Percentiles rank a stretch among this genome's conserved stretches.
These are phyloP conservation scores for Mentha longifolia DNA, from an alignment of 257 asterid species.

Conservation along the genomic window DNA sequence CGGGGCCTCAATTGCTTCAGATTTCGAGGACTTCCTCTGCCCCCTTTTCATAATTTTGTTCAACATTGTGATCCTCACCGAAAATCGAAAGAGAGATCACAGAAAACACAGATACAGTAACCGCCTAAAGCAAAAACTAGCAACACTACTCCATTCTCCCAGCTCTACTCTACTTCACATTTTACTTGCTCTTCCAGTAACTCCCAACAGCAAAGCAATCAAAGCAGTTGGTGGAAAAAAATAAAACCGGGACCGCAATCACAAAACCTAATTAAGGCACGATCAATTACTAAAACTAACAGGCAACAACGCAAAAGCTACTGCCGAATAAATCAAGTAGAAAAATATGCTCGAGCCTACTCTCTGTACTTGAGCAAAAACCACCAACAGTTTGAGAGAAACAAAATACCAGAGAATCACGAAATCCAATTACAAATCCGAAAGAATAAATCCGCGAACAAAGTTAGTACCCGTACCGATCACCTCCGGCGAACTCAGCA, in stretches of 20 bases:
- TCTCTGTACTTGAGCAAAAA: background rate
- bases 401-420: constrained; percentile 31
- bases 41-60: constrained; percentile 72
- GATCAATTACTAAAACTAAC: constrained; percentile 22
- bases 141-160: constrained; percentile 33
- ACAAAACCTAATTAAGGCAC: constrained; percentile 14
- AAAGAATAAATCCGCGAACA: background rate
- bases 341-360: background rate
- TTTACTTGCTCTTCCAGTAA: constrained; percentile 27
- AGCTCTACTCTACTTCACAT: constrained; percentile 27
- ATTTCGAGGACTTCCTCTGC: constrained; percentile 54
- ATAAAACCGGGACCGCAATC: constrained; percentile 32
- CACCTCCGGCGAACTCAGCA: constrained; percentile 25
- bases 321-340: constrained; percentile 11
- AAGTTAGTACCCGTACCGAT: constrained; percentile 3
- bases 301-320: constrained; percentile 2
- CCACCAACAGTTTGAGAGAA: background rate
- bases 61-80: constrained; percentile 44
- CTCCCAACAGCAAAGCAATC: constrained; percentile 36
- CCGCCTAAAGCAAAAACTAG: constrained; percentile 24
- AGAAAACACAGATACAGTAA: constrained; percentile 1
- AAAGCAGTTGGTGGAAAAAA: constrained; percentile 21
- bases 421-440: constrained; percentile 4
- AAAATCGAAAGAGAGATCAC: constrained; percentile 21
- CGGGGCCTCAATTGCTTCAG: constrained; percentile 61